These are phyloP conservation scores for Apophysomyces elegans DNA, from an alignment of 371 early-diverging fungal genomes.

Conservation along the genomic window DNA sequence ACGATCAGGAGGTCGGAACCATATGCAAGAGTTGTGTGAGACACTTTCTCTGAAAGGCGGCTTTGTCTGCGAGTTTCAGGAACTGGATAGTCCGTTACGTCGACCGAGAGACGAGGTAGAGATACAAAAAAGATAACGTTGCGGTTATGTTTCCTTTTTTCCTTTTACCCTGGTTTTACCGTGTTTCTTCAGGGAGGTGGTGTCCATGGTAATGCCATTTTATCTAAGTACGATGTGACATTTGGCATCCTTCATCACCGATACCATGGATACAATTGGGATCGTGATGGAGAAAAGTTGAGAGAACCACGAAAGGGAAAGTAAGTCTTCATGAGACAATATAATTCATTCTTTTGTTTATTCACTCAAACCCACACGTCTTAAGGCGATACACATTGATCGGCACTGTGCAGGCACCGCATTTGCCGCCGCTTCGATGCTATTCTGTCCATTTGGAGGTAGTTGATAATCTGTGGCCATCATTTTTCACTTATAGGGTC, in stretches of 20 bases:
- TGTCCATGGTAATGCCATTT: slow-evolving; percentile 84
- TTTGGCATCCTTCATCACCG: slow-evolving; percentile 68
- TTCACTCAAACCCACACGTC: slow-evolving; percentile 3
- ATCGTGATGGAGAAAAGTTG: slow-evolving; percentile 55
- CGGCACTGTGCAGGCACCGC: slow-evolving; percentile 51
- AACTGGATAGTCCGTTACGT: slow-evolving; percentile 67
- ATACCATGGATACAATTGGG: slow-evolving; percentile 78
- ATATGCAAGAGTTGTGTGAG: slow-evolving; percentile 58
- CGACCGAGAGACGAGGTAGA: slow-evolving; percentile 47
- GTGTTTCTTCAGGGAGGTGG: slow-evolving; percentile 69
- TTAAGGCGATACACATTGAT: slow-evolving; percentile 60
- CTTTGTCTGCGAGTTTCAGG: slow-evolving; percentile 78
- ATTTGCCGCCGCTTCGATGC: slow-evolving; percentile 50
- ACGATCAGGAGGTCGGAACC: slow-evolving; percentile 67
- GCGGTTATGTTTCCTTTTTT: too few species aligned
- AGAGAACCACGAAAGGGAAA: slow-evolving; percentile 22
- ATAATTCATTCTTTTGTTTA: slow-evolving; percentile 4
- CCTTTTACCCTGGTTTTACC: neutral
- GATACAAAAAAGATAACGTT: neutral
- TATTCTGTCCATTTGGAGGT: slow-evolving; percentile 84
- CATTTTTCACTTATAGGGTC: neutral
- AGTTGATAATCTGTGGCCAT: neutral
- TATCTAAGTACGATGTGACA: slow-evolving; percentile 67
- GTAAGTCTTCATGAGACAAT: neutral
- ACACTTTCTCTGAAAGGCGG: slow-evolving; percentile 64